Base-by-base conservation (phyloP, 176 grass and related monocot species). In the Musa troglodytarum region DNA sequence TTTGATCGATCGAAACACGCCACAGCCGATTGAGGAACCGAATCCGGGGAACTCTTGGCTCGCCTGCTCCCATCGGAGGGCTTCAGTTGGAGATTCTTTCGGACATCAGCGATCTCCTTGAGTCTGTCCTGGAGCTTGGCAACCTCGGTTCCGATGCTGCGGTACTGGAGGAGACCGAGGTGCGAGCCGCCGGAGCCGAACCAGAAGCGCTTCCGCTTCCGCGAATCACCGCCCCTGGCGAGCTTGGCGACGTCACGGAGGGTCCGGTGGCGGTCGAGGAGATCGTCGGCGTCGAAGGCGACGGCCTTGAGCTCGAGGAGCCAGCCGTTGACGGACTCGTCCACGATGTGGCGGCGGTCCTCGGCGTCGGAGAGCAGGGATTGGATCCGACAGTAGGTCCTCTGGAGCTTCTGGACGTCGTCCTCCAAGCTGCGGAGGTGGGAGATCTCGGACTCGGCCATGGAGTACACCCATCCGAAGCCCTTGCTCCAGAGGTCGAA, bases 201-300 rank as follows among this genome's bases (percentile, higher is more conserved):
- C 63, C 74, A 78, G 19, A 26, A 26, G n/a, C 70, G 68, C 72
- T 85, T 91, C 67, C 88, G 76, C 71, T 91, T 85, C 3, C 71
- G 78, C 0, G 78, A 72, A 20, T 23, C 21, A 58, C 49, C 50
- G 28, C 11, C 24, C 14, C 64, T 65, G 49, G 49, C 34, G 11
- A 58, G 57, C 66, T 52, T 81, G 76, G 80, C 76, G 26, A 76
- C 56, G 8, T 56, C 3, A 19, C 82, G 24, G 16, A 43, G 10
- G 67, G 89, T 88, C 69, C 54, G 21, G 22, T 82, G 53, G 23
- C 57, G 62, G 61, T 87, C 89, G 28, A 85, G 50, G 57, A 83
- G 63, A 55, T 84, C 24, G 56, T 88, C 89, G 63, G 83, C 81
- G 64, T 92, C 82, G 50, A 85, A 92, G 4, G 71, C 74, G 69